Percentiles rank a stretch among this genome's conserved stretches.
Conservation (phyloP, 108 stramenopile genomes). For the Cyclostephanos tholiformis region DNA sequence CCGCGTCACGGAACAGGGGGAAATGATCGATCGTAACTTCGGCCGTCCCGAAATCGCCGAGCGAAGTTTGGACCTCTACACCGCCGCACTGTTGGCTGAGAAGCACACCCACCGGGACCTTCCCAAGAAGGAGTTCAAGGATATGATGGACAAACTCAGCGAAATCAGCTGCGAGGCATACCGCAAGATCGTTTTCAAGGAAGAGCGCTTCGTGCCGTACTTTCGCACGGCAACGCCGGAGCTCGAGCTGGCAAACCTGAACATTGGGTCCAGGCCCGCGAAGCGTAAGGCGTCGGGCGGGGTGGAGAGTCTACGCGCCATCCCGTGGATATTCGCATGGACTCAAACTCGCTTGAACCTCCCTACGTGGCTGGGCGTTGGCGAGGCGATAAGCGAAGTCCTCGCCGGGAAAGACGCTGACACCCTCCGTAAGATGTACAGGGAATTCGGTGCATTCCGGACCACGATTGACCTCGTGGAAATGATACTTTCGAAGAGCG, state of each 20-base stretch:
- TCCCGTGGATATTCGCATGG: constrained; percentile 99
- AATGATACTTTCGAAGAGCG: constrained; percentile 94
- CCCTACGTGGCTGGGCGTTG: constrained; percentile 96
- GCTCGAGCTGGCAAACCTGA: constrained; percentile 85
- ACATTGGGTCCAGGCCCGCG: constrained; percentile 97
- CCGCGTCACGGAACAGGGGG: constrained; percentile 99
- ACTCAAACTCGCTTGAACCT: constrained; percentile 95
- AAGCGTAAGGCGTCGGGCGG: constrained; percentile 95
- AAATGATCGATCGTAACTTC: constrained; percentile 99
- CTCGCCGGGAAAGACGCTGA: constrained; percentile 59
- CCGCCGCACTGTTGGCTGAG: constrained; percentile 92
- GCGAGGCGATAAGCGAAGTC: constrained; percentile 78
- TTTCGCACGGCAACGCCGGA: constrained; percentile 98
- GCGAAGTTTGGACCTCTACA: constrained; percentile 94
- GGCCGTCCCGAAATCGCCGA: constrained; percentile 88
- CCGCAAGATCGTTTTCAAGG: constrained; percentile 84
- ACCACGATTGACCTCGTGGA: constrained; percentile 94
- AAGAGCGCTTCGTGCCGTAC: constrained; percentile 95
- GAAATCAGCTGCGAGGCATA: constrained; percentile 89
- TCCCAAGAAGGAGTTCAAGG: constrained; percentile 78
- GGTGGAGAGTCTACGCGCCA: constrained; percentile 84
- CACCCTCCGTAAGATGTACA: constrained; percentile 85
- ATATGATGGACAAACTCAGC: constrained; percentile 83
- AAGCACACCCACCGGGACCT: constrained; percentile 59
- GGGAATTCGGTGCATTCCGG: constrained; percentile 89